These are phyloP conservation scores for Vigna nakashimae DNA, from an alignment of 306 rosid genomes.

Conservation along the genomic window DNA sequence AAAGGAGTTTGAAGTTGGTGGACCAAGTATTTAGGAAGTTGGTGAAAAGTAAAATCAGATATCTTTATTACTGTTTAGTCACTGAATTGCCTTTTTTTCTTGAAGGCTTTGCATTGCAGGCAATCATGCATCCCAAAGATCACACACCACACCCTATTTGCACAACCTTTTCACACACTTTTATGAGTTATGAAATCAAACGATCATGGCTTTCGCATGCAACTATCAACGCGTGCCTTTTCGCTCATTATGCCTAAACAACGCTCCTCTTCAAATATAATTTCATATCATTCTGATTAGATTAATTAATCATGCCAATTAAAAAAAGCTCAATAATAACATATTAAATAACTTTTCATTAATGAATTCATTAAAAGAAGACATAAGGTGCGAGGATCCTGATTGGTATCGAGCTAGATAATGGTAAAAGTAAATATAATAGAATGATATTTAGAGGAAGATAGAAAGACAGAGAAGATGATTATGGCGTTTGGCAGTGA, in stretches of 20 bases:
- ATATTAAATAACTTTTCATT: too few relatives aligned
- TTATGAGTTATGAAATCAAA: background rate
- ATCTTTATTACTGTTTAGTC: too few relatives aligned
- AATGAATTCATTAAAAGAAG: too few relatives aligned
- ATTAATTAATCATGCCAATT: too few relatives aligned
- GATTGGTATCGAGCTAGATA: too few relatives aligned
- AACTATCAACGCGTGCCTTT: background rate
- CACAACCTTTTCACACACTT: conserved; percentile 3
- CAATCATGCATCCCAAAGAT: conserved; percentile 24
- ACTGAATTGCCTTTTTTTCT: background rate
- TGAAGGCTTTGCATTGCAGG: background rate
- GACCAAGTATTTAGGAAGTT: background rate
- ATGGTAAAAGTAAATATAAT: too few relatives aligned
- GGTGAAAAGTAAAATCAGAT: background rate
- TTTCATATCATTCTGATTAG: too few relatives aligned
- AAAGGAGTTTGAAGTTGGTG: background rate
- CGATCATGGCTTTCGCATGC: background rate
- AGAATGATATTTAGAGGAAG: too few relatives aligned
- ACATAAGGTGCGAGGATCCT: too few relatives aligned
- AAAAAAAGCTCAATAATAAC: too few relatives aligned
- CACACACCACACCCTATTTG: conserved; percentile 3
- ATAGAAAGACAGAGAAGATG: background rate
- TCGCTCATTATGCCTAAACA: background rate
- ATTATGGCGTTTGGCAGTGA: background rate
- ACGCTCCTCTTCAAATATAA: background rate